A percentile compares a stretch with the other conserved stretches of the same genome.
Conservation (phyloP, 306 rosid species). For the Malus sieversii region DNA sequence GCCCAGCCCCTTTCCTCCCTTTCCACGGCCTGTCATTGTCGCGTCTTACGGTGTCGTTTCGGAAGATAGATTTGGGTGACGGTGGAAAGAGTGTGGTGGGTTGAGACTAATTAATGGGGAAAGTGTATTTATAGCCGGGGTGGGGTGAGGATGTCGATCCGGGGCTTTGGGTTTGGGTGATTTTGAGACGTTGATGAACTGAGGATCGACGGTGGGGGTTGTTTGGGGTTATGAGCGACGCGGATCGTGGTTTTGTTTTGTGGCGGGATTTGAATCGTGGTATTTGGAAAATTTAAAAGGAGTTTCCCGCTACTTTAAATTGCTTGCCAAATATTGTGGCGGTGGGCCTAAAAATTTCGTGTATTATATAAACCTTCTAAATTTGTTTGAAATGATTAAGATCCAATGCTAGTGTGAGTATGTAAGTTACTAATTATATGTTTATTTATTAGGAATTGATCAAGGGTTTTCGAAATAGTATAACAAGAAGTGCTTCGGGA, state of each 20-base stretch:
- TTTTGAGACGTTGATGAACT: neutral
- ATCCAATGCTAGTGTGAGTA: too few relatives aligned
- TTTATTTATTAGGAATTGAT: too few relatives aligned
- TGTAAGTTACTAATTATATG: too few relatives aligned
- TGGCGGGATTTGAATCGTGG: neutral
- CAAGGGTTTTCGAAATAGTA: too few relatives aligned
- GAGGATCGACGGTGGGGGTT: neutral
- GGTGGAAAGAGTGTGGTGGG: neutral
- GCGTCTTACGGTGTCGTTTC: neutral
- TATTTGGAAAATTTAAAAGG: too few relatives aligned
- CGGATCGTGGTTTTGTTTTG: constrained; percentile 2
- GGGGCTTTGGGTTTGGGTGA: neutral
- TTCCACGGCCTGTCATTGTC: constrained; percentile 30
- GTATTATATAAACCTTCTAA: too few relatives aligned
- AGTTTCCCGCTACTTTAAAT: too few relatives aligned
- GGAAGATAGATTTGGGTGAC: neutral
- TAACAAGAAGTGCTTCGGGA: too few relatives aligned
- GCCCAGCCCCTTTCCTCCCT: constrained; percentile 36
- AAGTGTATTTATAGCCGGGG: neutral
- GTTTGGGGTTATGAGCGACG: neutral
- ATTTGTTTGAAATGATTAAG: too few relatives aligned
- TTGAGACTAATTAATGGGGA: neutral
- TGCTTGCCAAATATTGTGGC: too few relatives aligned
- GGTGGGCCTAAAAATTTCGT: too few relatives aligned
- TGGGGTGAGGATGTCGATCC: neutral